Conservation (phyloP, 108 stramenopile genomes). For the Cyclotella atomus region DNA sequence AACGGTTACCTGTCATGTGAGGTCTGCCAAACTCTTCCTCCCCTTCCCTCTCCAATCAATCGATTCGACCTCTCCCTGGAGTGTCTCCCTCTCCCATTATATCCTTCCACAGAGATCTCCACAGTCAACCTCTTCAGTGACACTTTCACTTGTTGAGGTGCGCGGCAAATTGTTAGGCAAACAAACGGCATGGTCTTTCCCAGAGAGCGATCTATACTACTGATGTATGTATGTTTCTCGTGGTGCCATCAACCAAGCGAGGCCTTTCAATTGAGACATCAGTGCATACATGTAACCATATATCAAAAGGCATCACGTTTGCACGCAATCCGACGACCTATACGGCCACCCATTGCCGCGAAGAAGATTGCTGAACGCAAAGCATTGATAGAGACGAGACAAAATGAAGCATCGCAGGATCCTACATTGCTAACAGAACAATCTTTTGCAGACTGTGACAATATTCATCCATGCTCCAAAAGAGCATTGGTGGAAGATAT, state of each 20-base stretch:
- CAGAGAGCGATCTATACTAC: no score
- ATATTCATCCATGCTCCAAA: conserved; percentile 57
- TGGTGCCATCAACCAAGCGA: neutral
- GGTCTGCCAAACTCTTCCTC: neutral
- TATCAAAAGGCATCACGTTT: neutral
- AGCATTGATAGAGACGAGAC: conserved; percentile 44
- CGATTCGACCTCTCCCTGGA: no score
- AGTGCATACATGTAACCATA: neutral
- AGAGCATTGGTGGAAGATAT: conserved; percentile 53
- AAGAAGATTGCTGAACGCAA: conserved; percentile 50
- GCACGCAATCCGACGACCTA: conserved; percentile 34
- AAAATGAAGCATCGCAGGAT: conserved; percentile 73
- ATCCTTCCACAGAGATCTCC: no score
- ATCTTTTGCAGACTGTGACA: conserved; percentile 54
- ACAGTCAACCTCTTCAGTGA: no score
- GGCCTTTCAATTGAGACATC: neutral
- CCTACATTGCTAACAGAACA: conserved; percentile 65
- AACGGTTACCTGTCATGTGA: no score
- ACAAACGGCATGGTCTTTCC: no score
- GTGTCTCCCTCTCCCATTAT: no score
- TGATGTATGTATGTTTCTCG: no score
- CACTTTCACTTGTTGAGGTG: no score
- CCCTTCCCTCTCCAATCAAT: neutral
- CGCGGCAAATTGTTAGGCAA: no score
- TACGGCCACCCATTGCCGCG: conserved; percentile 44